Conservation (phyloP, 345 rosid genomes). For the Aegle marmelos region DNA sequence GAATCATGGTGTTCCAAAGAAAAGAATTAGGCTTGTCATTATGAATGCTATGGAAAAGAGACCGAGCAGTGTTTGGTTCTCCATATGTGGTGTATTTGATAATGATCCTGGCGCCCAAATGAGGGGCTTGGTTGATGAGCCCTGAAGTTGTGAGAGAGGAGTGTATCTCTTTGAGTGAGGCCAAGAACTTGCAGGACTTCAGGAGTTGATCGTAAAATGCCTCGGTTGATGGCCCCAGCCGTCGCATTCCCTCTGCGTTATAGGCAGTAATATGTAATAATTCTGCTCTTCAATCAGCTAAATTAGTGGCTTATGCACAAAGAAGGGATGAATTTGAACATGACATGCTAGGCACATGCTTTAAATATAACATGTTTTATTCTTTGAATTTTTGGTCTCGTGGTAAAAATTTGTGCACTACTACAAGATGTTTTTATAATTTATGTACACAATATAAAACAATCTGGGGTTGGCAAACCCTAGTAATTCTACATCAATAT, state of each 20-base stretch:
- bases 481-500: not conserved
- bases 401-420: not conserved
- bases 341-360: not conserved
- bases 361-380: not conserved
- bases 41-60: conserved; percentile 28
- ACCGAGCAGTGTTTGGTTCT: conserved; percentile 21
- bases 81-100: conserved; percentile 37
- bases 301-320: not conserved
- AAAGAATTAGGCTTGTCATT: conserved; percentile 31
- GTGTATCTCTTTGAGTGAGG: conserved; percentile 41
- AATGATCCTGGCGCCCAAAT: conserved; percentile 40
- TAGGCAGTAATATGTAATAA: no score
- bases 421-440: not conserved
- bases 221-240: conserved; percentile 17
- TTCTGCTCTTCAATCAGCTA: not conserved
- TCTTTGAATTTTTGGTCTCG: not conserved
- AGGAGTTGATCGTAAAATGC: conserved; percentile 25
- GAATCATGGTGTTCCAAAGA: conserved; percentile 49
- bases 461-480: not conserved
- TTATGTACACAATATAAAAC: not conserved
- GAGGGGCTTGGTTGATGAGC: conserved; percentile 27
- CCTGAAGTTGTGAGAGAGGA: conserved; percentile 30
- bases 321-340: not conserved
- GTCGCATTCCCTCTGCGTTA: conserved; percentile 17
- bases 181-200: conserved; percentile 24